Percentiles rank a stretch among this genome's conserved stretches.
These are phyloP conservation scores for Lactuca sativa DNA, from an alignment of 129 eudicot genomes.

Conservation along the genomic window DNA sequence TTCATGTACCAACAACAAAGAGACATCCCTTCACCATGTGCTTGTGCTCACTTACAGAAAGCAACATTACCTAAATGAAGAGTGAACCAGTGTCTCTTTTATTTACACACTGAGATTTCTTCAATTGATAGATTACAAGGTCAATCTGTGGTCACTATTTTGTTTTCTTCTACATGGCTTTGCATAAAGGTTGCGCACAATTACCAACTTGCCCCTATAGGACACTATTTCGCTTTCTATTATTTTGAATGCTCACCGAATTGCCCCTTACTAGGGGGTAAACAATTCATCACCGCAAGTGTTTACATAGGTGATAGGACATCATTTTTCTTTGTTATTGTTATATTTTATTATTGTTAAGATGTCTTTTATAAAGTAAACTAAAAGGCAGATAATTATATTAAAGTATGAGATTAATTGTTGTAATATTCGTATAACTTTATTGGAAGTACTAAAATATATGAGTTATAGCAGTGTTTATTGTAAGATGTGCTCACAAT, in stretches of 20 bases:
- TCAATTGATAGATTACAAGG: neutral
- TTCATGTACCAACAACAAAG: constrained; percentile 14
- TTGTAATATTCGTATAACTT: constrained; percentile 18
- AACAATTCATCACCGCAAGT: neutral
- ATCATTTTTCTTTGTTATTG: neutral
- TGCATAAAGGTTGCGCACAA: neutral
- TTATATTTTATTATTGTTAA: too few species aligned
- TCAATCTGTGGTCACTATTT: neutral
- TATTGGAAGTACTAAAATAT: constrained; percentile 15
- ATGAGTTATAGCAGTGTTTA: constrained; percentile 8
- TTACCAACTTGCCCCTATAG: neutral
- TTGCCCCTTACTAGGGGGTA: neutral
- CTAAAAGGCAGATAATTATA: neutral
- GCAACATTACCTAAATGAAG: constrained; percentile 3
- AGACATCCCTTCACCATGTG: constrained; percentile 33
- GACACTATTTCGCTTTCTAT: neutral
- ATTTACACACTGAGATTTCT: neutral
- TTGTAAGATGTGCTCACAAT: constrained; percentile 18
- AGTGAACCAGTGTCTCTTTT: neutral
- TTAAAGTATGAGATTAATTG: neutral
- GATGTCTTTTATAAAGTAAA: neutral
- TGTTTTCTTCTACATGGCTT: neutral
- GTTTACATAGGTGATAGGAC: neutral
- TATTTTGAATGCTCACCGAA: neutral
- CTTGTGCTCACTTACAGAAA: constrained; percentile 14